Base-by-base conservation (phyloP, 2,329 filamentous ascomycete genomes). In the Fusarium buharicum region DNA sequence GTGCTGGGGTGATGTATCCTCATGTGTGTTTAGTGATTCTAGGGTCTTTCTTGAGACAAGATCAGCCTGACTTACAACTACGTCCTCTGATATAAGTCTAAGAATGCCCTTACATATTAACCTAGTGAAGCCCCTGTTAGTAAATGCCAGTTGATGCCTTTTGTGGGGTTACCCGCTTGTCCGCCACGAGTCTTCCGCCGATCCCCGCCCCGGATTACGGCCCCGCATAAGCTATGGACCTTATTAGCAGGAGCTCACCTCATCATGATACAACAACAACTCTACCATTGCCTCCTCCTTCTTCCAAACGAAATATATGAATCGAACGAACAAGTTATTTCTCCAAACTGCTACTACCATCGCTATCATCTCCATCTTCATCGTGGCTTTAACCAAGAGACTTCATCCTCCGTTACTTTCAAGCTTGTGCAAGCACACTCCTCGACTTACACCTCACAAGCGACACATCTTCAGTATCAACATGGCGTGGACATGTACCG, bases 401-500 rank as follows among this genome's bases (percentile, higher is more conserved):
- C 33, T 47, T 2, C 18, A 51, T 16, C 27, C n/a, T 11, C 9
- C 38, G 31, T 28, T 41, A 2, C 18, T 53, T 5, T 36, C 48
- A 4, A 37, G 22, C 18, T 45, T 44, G 8, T 53, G 37, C 8
- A 53, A 24, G 27, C 39, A 47, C 9, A 33, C 50, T 20, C 7
- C 17, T 31, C 56, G 44, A 24, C 36, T 59, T 57, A 57, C 40
- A 46, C 57, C 44, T 4, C 34, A 48, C n/a, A 41, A 34, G 18
- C 43, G 54, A 28, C 49, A 52, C 11, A 47, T 45, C 46, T 49
- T 37, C 10, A 41, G 33, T 16, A 56, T 74, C 68, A 75, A 57
- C 57, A 98, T 99, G 95, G 93, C 94, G 57, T 99, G 95, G 95
- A 86, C 87, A 66, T 92, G 90, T 75, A 90, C 89, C 7, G 94